These are phyloP conservation scores for Umbelopsis vinacea DNA, from an alignment of 192 early-diverging fungal species.

Conservation along the genomic window DNA sequence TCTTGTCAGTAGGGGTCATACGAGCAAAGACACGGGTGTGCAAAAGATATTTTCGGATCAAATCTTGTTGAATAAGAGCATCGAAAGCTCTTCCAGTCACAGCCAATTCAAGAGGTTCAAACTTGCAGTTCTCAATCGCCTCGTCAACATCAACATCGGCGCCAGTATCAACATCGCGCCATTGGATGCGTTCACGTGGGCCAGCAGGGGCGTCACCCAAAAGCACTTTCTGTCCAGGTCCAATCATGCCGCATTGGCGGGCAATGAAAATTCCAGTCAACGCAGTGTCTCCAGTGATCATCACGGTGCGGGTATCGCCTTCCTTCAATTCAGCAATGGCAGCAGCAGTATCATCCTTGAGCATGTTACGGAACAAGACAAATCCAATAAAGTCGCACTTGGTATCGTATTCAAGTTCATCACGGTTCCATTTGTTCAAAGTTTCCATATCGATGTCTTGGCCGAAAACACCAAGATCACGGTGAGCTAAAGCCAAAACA, in stretches of 20 bases:
- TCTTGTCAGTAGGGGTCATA: conserved; percentile 82
- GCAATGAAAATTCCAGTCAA: conserved; percentile 77
- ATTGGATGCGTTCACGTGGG: conserved; percentile 40
- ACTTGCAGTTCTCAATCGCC: conserved; percentile 21
- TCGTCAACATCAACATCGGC: conserved; percentile 46
- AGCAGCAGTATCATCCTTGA: conserved; percentile 71
- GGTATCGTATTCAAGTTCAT: conserved; percentile 58
- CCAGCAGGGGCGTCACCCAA: conserved; percentile 56
- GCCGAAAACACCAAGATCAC: conserved; percentile 57
- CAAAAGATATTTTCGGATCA: conserved; percentile 60
- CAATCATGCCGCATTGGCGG: conserved; percentile 67
- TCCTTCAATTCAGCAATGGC: conserved; percentile 69
- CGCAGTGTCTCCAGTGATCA: conserved; percentile 86
- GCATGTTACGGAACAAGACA: conserved; percentile 76
- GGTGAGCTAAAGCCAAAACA: conserved; percentile 74
- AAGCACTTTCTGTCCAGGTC: conserved; percentile 48
- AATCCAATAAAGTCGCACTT: conserved; percentile 61
- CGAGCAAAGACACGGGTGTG: conserved; percentile 78
- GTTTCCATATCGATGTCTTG: conserved; percentile 44
- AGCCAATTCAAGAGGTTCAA: conserved; percentile 65
- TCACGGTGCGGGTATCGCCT: conserved; percentile 73
- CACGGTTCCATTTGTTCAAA: conserved; percentile 50
- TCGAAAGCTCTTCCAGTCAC: conserved; percentile 75
- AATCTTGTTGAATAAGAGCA: conserved; percentile 40
- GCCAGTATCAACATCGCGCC: conserved; percentile 64